These are phyloP conservation scores for Fraxinus ornus DNA, from an alignment of 305 asterid genomes.

Conservation along the genomic window DNA sequence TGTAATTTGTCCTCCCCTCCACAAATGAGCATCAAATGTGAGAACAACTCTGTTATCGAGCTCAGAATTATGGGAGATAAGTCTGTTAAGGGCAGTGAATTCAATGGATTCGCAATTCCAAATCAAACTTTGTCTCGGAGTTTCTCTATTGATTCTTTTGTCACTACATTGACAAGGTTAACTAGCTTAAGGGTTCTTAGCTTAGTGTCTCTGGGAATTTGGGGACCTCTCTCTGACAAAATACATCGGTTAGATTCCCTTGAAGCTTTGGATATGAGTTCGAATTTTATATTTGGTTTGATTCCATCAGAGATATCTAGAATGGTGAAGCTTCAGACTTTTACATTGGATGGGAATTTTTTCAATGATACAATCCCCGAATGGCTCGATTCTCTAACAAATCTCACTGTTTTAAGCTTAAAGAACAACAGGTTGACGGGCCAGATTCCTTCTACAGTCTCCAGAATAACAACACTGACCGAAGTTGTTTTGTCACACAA, in stretches of 20 bases:
- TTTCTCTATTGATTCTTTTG: conserved; percentile 82
- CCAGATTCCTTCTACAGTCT: conserved; percentile 53
- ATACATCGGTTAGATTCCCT: conserved; percentile 64
- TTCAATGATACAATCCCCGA: conserved; percentile 72
- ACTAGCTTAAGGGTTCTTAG: conserved; percentile 64
- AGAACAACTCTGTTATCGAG: conserved; percentile 64
- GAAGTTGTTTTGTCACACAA: conserved; percentile 72
- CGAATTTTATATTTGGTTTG: conserved; percentile 70
- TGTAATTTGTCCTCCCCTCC: conserved; percentile 60
- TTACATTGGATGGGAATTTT: conserved; percentile 69
- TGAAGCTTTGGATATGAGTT: conserved; percentile 79
- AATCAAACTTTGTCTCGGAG: conserved; percentile 63
- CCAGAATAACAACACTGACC: conserved; percentile 47
- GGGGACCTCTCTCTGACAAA: conserved; percentile 79
- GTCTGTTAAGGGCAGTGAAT: conserved; percentile 48
- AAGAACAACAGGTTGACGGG: conserved; percentile 80
- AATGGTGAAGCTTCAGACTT: conserved; percentile 59
- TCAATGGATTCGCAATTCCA: conserved; percentile 60
- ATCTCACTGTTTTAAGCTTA: conserved; percentile 71
- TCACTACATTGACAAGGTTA: conserved; percentile 78
- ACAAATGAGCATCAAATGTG: conserved; percentile 58
- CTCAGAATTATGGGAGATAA: conserved; percentile 75
- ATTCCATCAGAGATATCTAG: conserved; percentile 68
- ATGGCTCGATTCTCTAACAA: conserved; percentile 63
- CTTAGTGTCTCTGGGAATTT: conserved; percentile 82